Base-by-base conservation (phyloP, 2,329 filamentous ascomycete genomes). In the Thermochaetoides dissita region DNA sequence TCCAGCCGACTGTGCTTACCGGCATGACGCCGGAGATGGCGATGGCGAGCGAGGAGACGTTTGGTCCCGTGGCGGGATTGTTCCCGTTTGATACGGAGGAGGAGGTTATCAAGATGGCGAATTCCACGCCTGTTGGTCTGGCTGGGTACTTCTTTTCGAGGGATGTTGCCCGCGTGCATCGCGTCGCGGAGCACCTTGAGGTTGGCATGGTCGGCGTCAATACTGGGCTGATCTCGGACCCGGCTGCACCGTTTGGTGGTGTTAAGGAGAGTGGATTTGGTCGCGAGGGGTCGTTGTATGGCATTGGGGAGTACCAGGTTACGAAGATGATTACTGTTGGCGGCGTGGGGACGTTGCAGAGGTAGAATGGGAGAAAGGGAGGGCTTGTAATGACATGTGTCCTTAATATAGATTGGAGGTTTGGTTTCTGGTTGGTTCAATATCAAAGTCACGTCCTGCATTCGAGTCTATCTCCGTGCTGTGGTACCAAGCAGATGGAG, bases 111-210 rank as follows among this genome's bases (percentile, higher is more conserved):
- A 69, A 74, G 48, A 64, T 89, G 50, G 89, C 91, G 4, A 98
- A 98, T 62, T 63, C 67, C 35, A 70, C 84, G 1, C 79, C 89
- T 40, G 88, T 96, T 33, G 91, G 91, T 1, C 71, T 98, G 32
- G 91, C 89, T 0, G 89, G 85, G 1, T 96, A 96, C 66, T 94
- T 98, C 67, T 96, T 85, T 69, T 87, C 75, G 6, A 63, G 65
- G 39, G 72, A 83, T 54, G 47, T 82, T 9, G 66, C 72, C 54
- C 63, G 79, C 6, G 69, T 76, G 29, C 64, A 68, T 52, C 67
- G 79, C 38, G 72, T 84, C 0, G 74, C 78, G 0, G 79, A 84
- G 62, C 69, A 71, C 10, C 64, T 93, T 34, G 82, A 93, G 58
- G 83, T 89, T 1, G 86, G 85, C 41, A 93, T 93, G 86, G 76